Evolutionary conservation across 805 yeast species (phyloP), one percentile per base, ranked within the genome.

Genomic region (Teunomyces funiuensis): DNA sequence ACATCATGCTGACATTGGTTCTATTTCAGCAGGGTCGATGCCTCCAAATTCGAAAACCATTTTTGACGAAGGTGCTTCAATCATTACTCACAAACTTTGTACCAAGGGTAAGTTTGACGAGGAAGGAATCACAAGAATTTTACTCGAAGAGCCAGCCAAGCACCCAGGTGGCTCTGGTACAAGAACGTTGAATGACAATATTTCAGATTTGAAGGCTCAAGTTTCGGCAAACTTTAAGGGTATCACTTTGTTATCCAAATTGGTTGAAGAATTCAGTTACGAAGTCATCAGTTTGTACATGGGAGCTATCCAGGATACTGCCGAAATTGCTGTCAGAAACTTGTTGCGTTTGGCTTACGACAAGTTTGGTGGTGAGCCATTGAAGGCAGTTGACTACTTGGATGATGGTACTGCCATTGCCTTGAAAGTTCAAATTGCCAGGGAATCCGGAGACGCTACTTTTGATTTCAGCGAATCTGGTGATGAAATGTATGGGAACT

Each of bases 1-100:
- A 2, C 98, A 90, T 64, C 98, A 91, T 65, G 90, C 97, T 5
- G 98, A 90, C 62, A 90, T 91, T 55, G 97, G 98, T 13, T 95
- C 96, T 10, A 79, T 84, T 43, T 65, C 88, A 26, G 96, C 97
- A 0, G 97, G 97, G 1, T 85, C 95, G 0, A 88, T 90, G 89
- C 97, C 97, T 11, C 96, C 97, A 7, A 82, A 85, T 56, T 88
- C 97, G 2, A 87, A 82, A 54, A 81, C 82, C 44, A 65, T 91
- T 29, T 84, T 80, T 72, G 90, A 90, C 57, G 97, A 90, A 64
- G 98, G 97, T 33, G 97, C 96, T 2, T 79, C 87, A 2, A 88
- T 91, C 26, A 76, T 79, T 53, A 82, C 93, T 1, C 90, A 84
- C 57, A 72, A 85, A 45, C 71, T 91, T 11, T 91, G 89, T 6